Percentiles rank a stretch among this genome's conserved stretches.
phyloP scores from a whole-genome alignment of 2,329 filamentous ascomycete species.

The Botrytis deweyae region DNA sequence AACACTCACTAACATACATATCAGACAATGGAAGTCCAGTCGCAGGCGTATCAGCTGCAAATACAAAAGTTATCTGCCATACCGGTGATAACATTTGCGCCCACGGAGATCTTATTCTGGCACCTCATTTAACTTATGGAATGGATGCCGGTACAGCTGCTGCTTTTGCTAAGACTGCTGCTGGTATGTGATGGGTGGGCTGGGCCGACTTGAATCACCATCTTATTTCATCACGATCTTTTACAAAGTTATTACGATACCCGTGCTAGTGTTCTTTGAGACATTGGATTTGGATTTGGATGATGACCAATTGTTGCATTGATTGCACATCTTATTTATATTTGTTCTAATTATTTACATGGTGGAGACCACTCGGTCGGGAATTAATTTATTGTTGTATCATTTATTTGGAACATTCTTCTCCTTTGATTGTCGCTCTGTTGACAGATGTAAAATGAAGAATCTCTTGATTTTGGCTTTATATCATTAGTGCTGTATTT shows the following conservation, averaged over 20 bases:
- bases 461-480: neutral
- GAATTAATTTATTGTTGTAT: neutral
- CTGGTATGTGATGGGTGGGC: neutral
- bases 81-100: slow-evolving; percentile 32
- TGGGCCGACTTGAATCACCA: neutral
- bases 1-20: neutral
- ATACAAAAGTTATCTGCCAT: slow-evolving; percentile 32
- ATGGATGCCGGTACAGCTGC: slow-evolving; percentile 32
- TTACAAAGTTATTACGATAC: no score
- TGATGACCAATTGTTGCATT: neutral
- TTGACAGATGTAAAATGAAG: no score
- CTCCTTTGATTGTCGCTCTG: neutral
- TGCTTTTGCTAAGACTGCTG: slow-evolving; percentile 26
- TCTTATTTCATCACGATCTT: neutral
- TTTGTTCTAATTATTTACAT: neutral
- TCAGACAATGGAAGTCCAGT: slow-evolving; percentile 30
- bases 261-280: neutral
- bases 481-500: neutral
- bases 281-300: neutral
- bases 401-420: neutral
- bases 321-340: neutral
- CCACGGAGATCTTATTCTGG: slow-evolving; percentile 25
- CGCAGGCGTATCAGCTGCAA: slow-evolving; percentile 25
- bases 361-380: neutral
- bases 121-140: slow-evolving; percentile 32